Evolutionary conservation across 1,284 basidiomycete genomes (phyloP), one percentile per base, ranked within the genome.

Genomic region (Pseudozyma pruni): DNA sequence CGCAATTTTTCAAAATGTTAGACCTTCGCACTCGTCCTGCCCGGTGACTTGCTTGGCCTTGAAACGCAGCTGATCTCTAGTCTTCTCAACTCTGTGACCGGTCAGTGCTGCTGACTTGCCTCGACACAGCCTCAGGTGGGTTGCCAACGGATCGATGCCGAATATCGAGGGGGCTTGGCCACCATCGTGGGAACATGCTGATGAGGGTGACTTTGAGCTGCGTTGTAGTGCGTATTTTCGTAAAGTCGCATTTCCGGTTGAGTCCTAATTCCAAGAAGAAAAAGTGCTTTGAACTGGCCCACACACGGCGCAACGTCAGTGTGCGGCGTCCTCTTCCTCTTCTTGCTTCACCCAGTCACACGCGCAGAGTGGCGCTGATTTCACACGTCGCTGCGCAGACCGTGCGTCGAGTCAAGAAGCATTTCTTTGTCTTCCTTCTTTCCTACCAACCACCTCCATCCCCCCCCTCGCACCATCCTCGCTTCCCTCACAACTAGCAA

Each of bases 231-330:
- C 51, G 50, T 61, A 54, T 54, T 49, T 61, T 61, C 58, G 58
- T 49, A 32, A 22, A 22, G 17, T 33, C 34, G 42, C 51, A 61
- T 53, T 53, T 48, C 58, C 58, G 50, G 31, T 60, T 44, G 46
- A 54, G 45, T 48, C 58, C 58, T 60, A 60, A 48, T 44, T 54
- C 49, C 48, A 47, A n/a, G 42, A 47, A 59, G 56, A 59, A 59
- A 38, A n/a, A n/a, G n/a, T 46, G 33, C 17, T 25, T 27, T 22
- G 44, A 25, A 46, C 16, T 42, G 13, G 8, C 6, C 16, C 11
- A 34, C 16, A 23, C n/a, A 40, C 4, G 38, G 47, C 47, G 27
- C 44, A 25, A 19, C 38, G 27, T 42, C 39, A 54, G 32, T 45
- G 34, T 37, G 31, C 17, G 3, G 25, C 17, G 23, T 9, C 7